Base-by-base conservation (phyloP, 139 green algal species). In the Micromonas pusilla region DNA sequence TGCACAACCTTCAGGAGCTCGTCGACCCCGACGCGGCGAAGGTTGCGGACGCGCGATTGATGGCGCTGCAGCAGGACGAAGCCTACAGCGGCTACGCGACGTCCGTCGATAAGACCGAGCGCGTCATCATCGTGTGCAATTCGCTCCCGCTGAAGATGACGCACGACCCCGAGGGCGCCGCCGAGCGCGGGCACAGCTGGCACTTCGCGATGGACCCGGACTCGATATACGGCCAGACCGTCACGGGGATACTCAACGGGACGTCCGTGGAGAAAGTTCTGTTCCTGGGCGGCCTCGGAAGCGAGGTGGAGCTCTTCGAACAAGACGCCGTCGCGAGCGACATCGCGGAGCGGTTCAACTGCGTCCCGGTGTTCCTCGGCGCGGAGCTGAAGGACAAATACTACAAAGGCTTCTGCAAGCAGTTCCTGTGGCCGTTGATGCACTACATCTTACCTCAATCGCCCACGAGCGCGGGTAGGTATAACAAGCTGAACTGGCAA, bases 401-500 rank as follows among this genome's bases (percentile, higher is more conserved):
- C 53, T 81, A 75, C 62, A 79, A 80, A 39, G 38, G 77, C 33
- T 77, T 75, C 28, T 99, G 95, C 88, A 99, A 99, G 86, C 93
- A 97, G 87, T 91, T 96, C 78, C 86, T 99, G 79, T 99, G 95
- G 95, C 94, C 92, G 23, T 83, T 98, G 74, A 93, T 99, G 80
- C 95, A 99, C 85, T 99, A 99, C 87, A 85, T 96, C 52, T 87
- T 98, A 52, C 95, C 95, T 1, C 83, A 97, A 30, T 88, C 84
- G 0, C 92, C 93, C 25, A 62, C 31, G 60, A 37, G 32, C 13
- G 34, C n/a, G 33, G 28, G 33, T 20, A 62, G 74, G 63, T 80
- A 64, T 4, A 25, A 80, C 26, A 67, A 28, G 53, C 31, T n/a
- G 16, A 30, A 62, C 31, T 80, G 77, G 60, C 67, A 77, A 30